Conservation (phyloP, 306 rosid species). For the Cucurbita moschata region DNA sequence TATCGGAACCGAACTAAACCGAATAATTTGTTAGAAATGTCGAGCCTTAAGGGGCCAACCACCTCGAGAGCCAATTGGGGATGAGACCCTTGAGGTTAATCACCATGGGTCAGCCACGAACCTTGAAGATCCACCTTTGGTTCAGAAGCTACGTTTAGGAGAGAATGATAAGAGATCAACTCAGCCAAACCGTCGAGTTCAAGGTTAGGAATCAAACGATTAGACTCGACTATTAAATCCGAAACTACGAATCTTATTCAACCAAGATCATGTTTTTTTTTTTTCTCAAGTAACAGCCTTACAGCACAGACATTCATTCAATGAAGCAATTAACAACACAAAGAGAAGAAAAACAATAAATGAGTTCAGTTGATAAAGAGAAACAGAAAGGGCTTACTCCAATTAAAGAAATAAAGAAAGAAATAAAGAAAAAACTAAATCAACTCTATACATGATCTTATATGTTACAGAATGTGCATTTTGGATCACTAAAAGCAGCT, state of each 20-base stretch:
- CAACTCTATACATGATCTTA: slow-evolving; percentile 80
- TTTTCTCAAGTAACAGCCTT: slow-evolving; percentile 38
- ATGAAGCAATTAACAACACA: slow-evolving; percentile 37
- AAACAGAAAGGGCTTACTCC: slow-evolving; percentile 45
- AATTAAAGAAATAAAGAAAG: slow-evolving; percentile 13
- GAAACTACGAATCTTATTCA: slow-evolving; percentile 24
- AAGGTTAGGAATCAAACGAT: too few relatives aligned
- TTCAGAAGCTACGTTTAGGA: too few relatives aligned
- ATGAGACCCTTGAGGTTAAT: too few relatives aligned
- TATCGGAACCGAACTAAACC: too few relatives aligned
- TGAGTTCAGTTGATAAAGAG: slow-evolving; percentile 23
- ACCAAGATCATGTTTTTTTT: slow-evolving; percentile 40
- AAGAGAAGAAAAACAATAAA: slow-evolving; percentile 13
- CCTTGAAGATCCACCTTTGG: too few relatives aligned
- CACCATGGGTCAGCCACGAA: too few relatives aligned
- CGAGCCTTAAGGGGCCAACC: too few relatives aligned
- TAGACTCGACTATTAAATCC: neutral
- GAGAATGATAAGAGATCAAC: too few relatives aligned
- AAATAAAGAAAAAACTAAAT: neutral
- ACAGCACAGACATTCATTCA: slow-evolving; percentile 37
- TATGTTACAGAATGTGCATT: slow-evolving; percentile 78
- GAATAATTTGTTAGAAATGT: too few relatives aligned
- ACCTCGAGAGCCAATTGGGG: too few relatives aligned
- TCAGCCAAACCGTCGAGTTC: too few relatives aligned
- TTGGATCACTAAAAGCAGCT: slow-evolving; percentile 5